Conservation (phyloP, 305 asterid species). For the Euphrasia arctica region DNA sequence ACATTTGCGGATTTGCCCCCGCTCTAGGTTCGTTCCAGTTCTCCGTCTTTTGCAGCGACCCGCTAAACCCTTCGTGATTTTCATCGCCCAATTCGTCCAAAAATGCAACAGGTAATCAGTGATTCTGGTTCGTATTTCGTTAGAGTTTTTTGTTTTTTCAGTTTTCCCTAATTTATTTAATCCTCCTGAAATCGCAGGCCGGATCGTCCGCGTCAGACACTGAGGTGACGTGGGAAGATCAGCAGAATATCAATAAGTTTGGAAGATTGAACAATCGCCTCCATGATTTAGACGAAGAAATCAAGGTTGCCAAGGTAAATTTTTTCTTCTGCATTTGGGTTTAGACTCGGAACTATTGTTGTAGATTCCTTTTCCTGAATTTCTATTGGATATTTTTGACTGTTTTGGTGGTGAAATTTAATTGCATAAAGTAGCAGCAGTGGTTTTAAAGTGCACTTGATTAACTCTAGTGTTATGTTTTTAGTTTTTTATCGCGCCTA, state of each 20-base stretch:
- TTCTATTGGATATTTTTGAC: no score
- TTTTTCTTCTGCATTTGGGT: background rate
- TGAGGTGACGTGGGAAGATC: constrained; percentile 97
- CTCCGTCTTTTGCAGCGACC: background rate
- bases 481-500: no score
- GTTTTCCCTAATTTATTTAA: background rate
- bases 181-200: constrained; percentile 36
- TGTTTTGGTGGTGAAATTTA: no score
- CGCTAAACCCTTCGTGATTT: constrained; percentile 22
- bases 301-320: constrained; percentile 75
- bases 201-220: constrained; percentile 70
- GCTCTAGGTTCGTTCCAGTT: background rate
- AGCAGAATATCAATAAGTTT: constrained; percentile 88
- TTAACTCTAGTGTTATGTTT: background rate
- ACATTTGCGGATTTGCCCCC: background rate
- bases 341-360: no score
- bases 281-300: constrained; percentile 92
- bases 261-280: constrained; percentile 82
- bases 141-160: background rate
- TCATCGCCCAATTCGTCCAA: constrained; percentile 6
- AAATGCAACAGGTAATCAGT: constrained; percentile 62
- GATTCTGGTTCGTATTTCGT: background rate
- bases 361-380: no score
- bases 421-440: no score
- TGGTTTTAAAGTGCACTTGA: background rate